These are phyloP conservation scores for Ammopiptanthus mongolicus DNA, from an alignment of 306 rosid species.

Conservation along the genomic window DNA sequence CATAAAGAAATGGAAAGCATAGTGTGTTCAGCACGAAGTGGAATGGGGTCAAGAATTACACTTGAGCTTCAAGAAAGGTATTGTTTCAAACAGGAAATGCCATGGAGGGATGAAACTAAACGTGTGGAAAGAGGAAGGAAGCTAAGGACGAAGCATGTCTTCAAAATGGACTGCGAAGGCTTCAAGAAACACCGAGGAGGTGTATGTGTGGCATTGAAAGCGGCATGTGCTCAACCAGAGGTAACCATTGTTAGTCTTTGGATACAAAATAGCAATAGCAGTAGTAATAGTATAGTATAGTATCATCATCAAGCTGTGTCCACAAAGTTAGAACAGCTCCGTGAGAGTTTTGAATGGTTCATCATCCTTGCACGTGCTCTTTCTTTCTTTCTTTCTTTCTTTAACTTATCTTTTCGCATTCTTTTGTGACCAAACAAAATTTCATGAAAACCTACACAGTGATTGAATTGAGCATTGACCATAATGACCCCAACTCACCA, in stretches of 20 bases:
- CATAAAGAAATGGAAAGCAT: slow-evolving; percentile 22
- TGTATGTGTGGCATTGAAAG: not conserved
- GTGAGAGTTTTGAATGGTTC: not conserved
- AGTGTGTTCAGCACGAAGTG: not conserved
- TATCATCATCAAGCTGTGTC: not conserved
- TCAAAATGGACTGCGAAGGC: not conserved
- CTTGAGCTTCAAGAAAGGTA: slow-evolving; percentile 22
- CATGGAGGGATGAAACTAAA: not conserved
- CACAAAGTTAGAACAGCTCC: not conserved
- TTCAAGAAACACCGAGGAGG: not conserved
- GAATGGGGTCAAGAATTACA: slow-evolving; percentile 3
- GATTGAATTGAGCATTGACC: not conserved
- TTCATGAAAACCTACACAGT: not conserved
- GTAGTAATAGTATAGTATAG: not conserved
- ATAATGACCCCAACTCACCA: not conserved
- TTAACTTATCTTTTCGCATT: not conserved
- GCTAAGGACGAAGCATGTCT: not conserved
- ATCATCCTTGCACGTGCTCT: not conserved
- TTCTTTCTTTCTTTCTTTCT: not conserved
- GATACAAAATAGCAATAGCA: not conserved
- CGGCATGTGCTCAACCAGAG: slow-evolving; percentile 23
- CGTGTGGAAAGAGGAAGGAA: slow-evolving; percentile 24
- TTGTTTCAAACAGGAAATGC: not conserved
- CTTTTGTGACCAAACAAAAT: not conserved
- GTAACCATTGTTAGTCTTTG: not conserved